Evolutionary conservation across 768 basidiomycete species (phyloP).

Genomic region (Steccherinum ochraceum): DNA sequence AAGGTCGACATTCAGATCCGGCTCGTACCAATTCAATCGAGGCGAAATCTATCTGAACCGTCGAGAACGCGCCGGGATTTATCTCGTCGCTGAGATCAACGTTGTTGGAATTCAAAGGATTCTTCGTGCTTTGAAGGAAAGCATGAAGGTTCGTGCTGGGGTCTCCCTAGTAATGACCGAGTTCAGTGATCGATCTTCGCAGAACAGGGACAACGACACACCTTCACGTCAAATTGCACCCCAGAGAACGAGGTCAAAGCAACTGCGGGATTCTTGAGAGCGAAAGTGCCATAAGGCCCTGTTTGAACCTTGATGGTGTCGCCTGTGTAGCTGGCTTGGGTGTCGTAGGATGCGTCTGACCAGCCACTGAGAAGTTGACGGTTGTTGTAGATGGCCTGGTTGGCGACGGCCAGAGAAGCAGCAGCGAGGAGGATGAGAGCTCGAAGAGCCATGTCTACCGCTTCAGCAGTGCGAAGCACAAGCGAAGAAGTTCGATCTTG

Average conservation of each 20-base stretch:
- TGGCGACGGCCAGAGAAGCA: neutral
- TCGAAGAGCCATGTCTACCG: too few relatives aligned
- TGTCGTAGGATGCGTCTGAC: neutral
- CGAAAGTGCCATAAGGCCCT: neutral
- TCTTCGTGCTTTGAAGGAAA: neutral
- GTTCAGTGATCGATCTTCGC: too few relatives aligned
- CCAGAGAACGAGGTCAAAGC: neutral
- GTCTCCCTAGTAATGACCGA: neutral
- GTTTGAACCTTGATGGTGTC: neutral
- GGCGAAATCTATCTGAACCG: neutral
- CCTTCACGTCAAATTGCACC: neutral
- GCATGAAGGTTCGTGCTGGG: neutral
- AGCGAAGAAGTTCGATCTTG: too few relatives aligned
- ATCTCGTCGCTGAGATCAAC: neutral
- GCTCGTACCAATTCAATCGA: neutral
- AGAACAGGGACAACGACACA: neutral
- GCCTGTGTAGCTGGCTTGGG: neutral
- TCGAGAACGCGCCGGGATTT: neutral
- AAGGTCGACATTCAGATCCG: neutral
- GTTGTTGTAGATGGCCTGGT: neutral
- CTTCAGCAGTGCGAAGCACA: too few relatives aligned
- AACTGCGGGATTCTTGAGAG: neutral
- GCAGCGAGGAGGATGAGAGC: neutral
- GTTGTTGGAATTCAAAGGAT: neutral
- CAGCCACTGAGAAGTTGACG: neutral